Conservation (phyloP, 805 yeast species). For the Metschnikowia lunata region DNA sequence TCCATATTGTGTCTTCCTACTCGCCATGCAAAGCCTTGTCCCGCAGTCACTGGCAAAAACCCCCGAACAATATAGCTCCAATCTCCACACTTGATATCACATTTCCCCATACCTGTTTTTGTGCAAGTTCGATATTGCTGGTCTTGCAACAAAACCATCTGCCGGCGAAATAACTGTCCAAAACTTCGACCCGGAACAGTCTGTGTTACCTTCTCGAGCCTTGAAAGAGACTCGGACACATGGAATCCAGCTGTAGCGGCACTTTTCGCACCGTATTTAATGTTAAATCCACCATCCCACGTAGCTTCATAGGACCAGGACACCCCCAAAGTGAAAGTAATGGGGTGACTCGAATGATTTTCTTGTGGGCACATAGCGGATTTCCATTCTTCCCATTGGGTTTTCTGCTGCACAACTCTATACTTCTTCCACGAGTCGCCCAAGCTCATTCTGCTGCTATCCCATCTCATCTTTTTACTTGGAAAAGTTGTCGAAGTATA, state of each 20-base stretch:
- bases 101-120: neutral
- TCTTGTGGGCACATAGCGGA: neutral
- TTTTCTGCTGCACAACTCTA: neutral
- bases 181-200: neutral
- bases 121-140: slow-evolving; percentile 2
- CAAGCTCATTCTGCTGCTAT: no score
- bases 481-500: no score
- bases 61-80: neutral
- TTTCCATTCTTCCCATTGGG: neutral
- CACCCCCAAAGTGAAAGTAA: neutral
- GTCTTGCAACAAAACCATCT: slow-evolving; percentile 1
- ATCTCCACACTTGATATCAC: neutral
- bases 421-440: slow-evolving; percentile 1
- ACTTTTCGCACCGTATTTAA: neutral
- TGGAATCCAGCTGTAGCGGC: neutral
- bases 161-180: slow-evolving; percentile 3
- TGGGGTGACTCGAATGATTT: neutral
- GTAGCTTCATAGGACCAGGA: slow-evolving; percentile 2
- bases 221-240: neutral
- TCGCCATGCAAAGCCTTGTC: neutral
- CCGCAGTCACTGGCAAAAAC: neutral
- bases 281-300: slow-evolving; percentile 1
- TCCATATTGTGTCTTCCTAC: neutral
- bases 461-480: no score
- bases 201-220: neutral